Percentiles rank a stretch among this genome's conserved stretches.
These are phyloP conservation scores for Tylopilus felleus DNA, from an alignment of 768 basidiomycete genomes.

Conservation along the genomic window DNA sequence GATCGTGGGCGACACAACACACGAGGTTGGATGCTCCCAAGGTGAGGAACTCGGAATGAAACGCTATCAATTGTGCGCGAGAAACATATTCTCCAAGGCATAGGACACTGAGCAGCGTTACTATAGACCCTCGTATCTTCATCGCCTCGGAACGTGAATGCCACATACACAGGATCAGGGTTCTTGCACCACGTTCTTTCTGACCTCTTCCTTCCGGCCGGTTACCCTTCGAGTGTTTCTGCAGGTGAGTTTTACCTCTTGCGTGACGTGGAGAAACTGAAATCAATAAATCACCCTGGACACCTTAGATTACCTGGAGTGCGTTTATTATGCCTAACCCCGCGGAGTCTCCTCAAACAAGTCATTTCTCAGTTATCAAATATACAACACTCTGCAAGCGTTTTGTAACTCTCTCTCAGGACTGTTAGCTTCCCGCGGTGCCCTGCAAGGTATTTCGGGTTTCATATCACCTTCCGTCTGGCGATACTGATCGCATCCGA, in stretches of 20 bases:
- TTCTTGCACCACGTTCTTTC: slow-evolving; percentile 18
- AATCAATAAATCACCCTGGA: neutral
- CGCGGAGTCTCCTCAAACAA: slow-evolving; percentile 1
- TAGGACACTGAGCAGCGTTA: slow-evolving; percentile 3
- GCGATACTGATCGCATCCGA: neutral
- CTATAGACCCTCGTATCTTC: neutral
- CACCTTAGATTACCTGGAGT: slow-evolving; percentile 53
- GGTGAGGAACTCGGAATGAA: slow-evolving; percentile 12
- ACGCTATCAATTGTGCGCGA: neutral
- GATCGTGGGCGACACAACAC: neutral
- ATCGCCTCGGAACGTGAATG: neutral
- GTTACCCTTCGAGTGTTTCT: slow-evolving; percentile 59
- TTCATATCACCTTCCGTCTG: neutral
- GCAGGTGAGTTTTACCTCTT: slow-evolving; percentile 39
- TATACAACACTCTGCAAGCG: slow-evolving; percentile 63
- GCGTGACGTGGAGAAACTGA: neutral
- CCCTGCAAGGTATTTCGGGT: slow-evolving; percentile 52
- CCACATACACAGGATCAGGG: neutral
- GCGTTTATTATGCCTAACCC: slow-evolving; percentile 15
- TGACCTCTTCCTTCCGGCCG: slow-evolving; percentile 55
- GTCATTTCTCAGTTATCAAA: slow-evolving; percentile 49
- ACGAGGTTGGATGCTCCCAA: neutral
- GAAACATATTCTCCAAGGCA: neutral
- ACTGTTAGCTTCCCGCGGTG: slow-evolving; percentile 61
- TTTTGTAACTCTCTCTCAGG: slow-evolving; percentile 67